phyloP scores from a whole-genome alignment of 352 stramenopile species.

The Thalassiosira mediterranea region DNA sequence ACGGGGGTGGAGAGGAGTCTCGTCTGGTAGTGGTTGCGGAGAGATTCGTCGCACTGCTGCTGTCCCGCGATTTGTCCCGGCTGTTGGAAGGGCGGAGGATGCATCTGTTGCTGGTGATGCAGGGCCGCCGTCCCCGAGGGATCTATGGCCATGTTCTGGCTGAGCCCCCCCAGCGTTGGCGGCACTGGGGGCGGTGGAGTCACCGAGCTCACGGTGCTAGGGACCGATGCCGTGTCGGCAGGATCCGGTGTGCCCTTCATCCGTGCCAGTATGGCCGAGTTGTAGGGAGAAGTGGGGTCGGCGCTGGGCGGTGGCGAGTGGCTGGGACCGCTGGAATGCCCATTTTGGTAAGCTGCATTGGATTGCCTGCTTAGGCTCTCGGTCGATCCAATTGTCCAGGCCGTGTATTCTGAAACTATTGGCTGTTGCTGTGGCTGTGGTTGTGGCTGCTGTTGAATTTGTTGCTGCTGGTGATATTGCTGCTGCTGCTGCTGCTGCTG shows the following conservation, averaged over 20 bases:
- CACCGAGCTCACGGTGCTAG: slow-evolving; percentile 1
- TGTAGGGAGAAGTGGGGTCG: slow-evolving; percentile 6
- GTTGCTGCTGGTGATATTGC: slow-evolving; percentile 3
- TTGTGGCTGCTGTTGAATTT: slow-evolving; percentile 1
- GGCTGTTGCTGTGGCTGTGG: background rate
- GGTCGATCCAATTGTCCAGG: slow-evolving; percentile 54
- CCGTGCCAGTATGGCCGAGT: slow-evolving; percentile 4
- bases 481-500: slow-evolving; percentile 12
- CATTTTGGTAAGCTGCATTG: slow-evolving; percentile 1
- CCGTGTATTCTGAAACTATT: slow-evolving; percentile 19
- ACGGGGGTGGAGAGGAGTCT: slow-evolving; percentile 27
- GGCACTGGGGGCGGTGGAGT: background rate
- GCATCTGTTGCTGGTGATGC: no score
- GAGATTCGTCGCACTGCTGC: background rate
- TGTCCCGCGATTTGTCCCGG: no score
- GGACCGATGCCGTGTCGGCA: background rate
- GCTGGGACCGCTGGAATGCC: background rate
- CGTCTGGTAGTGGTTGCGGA: slow-evolving; percentile 1
- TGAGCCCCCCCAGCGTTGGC: slow-evolving; percentile 23
- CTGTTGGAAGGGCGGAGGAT: slow-evolving; percentile 19
- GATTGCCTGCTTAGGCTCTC: slow-evolving; percentile 18
- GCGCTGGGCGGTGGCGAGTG: background rate
- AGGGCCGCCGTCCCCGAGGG: no score
- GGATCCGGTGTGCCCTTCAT: no score
- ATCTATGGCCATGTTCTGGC: no score